Evolutionary conservation across 148 eudicot species (phyloP).

Genomic region (Linanthus parryae): DNA sequence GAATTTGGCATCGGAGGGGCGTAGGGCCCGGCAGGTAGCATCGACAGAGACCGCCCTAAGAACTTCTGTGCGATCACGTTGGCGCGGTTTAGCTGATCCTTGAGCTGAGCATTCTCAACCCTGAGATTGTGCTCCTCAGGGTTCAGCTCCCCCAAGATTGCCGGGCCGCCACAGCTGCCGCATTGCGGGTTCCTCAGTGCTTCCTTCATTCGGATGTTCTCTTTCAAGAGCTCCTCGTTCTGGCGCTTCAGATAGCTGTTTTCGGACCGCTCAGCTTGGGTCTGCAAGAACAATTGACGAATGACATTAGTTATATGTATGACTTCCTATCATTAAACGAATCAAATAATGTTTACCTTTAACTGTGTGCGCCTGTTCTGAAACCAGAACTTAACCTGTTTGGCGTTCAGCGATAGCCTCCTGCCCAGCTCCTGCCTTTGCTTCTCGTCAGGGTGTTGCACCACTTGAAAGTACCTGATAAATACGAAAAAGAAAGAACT

Average conservation of each 20-base stretch:
- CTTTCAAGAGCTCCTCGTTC: conserved; percentile 48
- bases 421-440: conserved; percentile 62
- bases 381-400: conserved; percentile 91
- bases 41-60: conserved; percentile 39
- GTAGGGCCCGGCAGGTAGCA: conserved; percentile 17
- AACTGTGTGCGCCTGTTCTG: conserved; percentile 80
- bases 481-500: neutral
- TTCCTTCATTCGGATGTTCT: conserved; percentile 55
- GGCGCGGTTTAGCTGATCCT: conserved; percentile 55
- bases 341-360: conserved; percentile 48
- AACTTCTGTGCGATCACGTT: conserved; percentile 35
- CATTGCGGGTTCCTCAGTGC: conserved; percentile 51
- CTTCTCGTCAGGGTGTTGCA: conserved; percentile 84
- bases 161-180: conserved; percentile 50
- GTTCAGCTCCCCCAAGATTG: conserved; percentile 35
- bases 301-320: conserved; percentile 1
- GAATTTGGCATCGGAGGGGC: conserved; percentile 23
- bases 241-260: conserved; percentile 51
- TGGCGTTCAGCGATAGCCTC: conserved; percentile 47
- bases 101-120: conserved; percentile 53
- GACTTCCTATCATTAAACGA: neutral
- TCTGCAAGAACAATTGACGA: conserved; percentile 25
- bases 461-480: conserved; percentile 54
- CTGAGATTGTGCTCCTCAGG: conserved; percentile 41
- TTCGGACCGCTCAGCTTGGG: conserved; percentile 60